phyloP scores from a whole-genome alignment of 768 basidiomycete species.

The Chalciporus pseudorubinellus region DNA sequence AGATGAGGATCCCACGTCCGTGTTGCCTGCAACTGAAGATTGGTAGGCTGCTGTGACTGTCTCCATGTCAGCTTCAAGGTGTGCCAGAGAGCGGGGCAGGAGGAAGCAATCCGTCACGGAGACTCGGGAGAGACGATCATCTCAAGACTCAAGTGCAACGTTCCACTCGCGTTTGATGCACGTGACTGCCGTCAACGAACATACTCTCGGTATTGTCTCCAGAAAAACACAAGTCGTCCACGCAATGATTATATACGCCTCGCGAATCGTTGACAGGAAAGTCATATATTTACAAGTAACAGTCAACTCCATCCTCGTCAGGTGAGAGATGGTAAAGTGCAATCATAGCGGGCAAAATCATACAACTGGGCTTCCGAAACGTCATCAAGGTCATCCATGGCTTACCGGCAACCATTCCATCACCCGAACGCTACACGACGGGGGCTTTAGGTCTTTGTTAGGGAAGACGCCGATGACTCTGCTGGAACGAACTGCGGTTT shows the following conservation, averaged over 20 bases:
- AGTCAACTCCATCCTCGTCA: not conserved
- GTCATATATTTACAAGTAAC: not conserved
- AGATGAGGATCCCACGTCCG: conserved; percentile 42
- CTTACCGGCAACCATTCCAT: not conserved
- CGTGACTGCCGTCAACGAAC: conserved; percentile 23
- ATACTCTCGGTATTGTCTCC: too few species aligned
- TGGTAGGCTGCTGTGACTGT: conserved; percentile 24
- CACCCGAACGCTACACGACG: not conserved
- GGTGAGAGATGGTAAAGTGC: not conserved
- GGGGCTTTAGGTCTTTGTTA: conserved; percentile 16
- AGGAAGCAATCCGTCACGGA: not conserved
- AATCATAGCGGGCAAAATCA: not conserved
- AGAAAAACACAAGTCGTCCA: not conserved
- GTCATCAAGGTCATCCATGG: not conserved
- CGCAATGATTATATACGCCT: not conserved
- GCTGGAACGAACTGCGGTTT: conserved; percentile 9
- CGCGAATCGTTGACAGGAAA: not conserved
- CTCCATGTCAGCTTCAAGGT: conserved; percentile 23
- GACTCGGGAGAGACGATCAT: not conserved
- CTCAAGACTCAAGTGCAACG: conserved; percentile 11
- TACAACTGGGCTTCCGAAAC: not conserved
- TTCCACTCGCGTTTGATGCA: conserved; percentile 30
- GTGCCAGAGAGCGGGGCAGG: not conserved
- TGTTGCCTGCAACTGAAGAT: conserved; percentile 30
- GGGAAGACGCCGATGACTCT: conserved; percentile 14